Conservation (phyloP, 164 flowering plant genomes). For the Dillenia suffruticosa region DNA sequence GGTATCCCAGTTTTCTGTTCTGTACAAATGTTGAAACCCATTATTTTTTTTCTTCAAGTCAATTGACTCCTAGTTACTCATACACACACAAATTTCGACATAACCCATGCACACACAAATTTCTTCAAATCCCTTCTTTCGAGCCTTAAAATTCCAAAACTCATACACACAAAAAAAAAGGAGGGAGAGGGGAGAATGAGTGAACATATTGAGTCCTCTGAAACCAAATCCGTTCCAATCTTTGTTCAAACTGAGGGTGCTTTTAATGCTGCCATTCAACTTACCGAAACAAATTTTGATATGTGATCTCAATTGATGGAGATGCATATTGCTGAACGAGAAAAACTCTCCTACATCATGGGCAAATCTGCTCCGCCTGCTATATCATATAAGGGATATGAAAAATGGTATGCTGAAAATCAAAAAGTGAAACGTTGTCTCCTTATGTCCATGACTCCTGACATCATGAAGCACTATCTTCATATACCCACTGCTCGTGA, state of each 20-base stretch:
- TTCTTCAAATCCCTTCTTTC: too few species aligned
- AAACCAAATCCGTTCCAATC: neutral
- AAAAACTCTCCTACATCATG: conserved; percentile 8
- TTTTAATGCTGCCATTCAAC: conserved; percentile 1
- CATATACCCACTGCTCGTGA: neutral
- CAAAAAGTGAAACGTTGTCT: conserved; percentile 6
- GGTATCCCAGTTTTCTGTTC: too few species aligned
- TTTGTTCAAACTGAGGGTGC: conserved; percentile 6
- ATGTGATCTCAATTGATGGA: conserved; percentile 13
- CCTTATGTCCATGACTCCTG: conserved; percentile 4
- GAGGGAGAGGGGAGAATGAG: too few species aligned
- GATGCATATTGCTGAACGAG: conserved; percentile 15
- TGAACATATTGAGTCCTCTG: neutral
- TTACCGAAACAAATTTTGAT: conserved; percentile 4
- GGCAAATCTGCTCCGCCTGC: neutral
- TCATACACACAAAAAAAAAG: too few species aligned
- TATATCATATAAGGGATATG: neutral
- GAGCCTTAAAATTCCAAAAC: too few species aligned
- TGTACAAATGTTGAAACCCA: too few species aligned
- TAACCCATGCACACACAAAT: too few species aligned
- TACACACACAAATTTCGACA: too few species aligned
- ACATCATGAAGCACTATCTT: conserved; percentile 3
- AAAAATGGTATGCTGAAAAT: conserved; percentile 2
- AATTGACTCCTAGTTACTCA: too few species aligned
- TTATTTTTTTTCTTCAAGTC: too few species aligned